Percentiles rank a stretch among this genome's conserved stretches.
Conservation (phyloP, 2,329 filamentous ascomycete species). For the Cylindrodendrum hubeiense region DNA sequence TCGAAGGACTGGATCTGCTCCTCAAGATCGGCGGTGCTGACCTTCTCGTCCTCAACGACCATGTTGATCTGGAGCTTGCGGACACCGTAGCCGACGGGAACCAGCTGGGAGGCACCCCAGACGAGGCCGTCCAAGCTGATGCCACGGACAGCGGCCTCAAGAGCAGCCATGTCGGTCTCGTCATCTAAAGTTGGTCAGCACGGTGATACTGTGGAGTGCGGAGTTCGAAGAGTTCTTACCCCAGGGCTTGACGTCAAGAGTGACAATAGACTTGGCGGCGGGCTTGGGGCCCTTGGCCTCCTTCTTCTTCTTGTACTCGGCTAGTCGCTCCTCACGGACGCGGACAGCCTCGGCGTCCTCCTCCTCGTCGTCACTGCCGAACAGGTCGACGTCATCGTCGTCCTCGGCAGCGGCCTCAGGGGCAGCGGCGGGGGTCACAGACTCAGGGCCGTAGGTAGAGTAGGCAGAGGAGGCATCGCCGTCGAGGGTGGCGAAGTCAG, state of each 20-base stretch:
- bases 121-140: slow-evolving; percentile 95
- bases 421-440: slow-evolving; percentile 88
- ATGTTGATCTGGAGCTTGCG: slow-evolving; percentile 99
- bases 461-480: slow-evolving; percentile 92
- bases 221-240: slow-evolving; percentile 73
- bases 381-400: slow-evolving; percentile 89
- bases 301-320: slow-evolving; percentile 98
- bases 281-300: slow-evolving; percentile 89
- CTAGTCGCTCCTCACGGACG: slow-evolving; percentile 89
- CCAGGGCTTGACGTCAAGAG: slow-evolving; percentile 98
- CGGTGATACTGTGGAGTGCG: not conserved
- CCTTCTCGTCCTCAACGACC: slow-evolving; percentile 96
- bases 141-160: slow-evolving; percentile 83
- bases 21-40: slow-evolving; percentile 89
- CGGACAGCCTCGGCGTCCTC: slow-evolving; percentile 89
- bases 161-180: slow-evolving; percentile 88
- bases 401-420: slow-evolving; percentile 42
- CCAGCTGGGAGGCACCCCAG: slow-evolving; percentile 93
- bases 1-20: slow-evolving; percentile 85
- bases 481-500: slow-evolving; percentile 90
- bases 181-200: slow-evolving; percentile 71
- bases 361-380: slow-evolving; percentile 93
- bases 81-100: slow-evolving; percentile 95
- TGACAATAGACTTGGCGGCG: slow-evolving; percentile 95
- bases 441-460: slow-evolving; percentile 92